Conservation (phyloP, 805 yeast species). For the Yueomyces sinensis region DNA sequence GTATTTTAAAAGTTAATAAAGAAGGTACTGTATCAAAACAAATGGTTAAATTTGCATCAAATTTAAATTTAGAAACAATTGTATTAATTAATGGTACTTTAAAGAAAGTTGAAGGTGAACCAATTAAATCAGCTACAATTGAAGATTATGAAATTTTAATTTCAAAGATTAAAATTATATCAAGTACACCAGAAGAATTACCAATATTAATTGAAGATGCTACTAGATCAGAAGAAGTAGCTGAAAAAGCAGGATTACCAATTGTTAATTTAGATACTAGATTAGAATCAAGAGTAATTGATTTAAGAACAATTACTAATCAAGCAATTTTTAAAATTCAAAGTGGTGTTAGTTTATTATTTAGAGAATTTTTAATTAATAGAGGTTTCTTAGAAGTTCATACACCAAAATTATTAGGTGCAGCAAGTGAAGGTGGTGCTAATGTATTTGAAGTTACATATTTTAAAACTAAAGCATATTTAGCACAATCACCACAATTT, state of each 20-base stretch:
- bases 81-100: slow-evolving; percentile 83
- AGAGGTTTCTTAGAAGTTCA: slow-evolving; percentile 81
- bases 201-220: slow-evolving; percentile 97
- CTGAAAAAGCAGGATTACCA: slow-evolving; percentile 83
- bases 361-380: slow-evolving; percentile 69
- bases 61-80: slow-evolving; percentile 77
- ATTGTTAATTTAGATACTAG: slow-evolving; percentile 94
- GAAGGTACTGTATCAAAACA: slow-evolving; percentile 70
- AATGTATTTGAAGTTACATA: slow-evolving; percentile 89
- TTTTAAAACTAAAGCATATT: slow-evolving; percentile 74
- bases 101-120: slow-evolving; percentile 71
- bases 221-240: slow-evolving; percentile 85
- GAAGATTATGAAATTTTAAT: slow-evolving; percentile 82
- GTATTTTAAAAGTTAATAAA: slow-evolving; percentile 62
- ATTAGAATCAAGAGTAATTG: slow-evolving; percentile 89
- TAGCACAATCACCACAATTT: slow-evolving; percentile 97
- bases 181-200: slow-evolving; percentile 82
- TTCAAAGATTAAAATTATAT: slow-evolving; percentile 57
- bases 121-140: slow-evolving; percentile 79
- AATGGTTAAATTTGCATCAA: slow-evolving; percentile 92
- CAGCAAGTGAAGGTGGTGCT: slow-evolving; percentile 97
- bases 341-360: slow-evolving; percentile 75
- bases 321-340: slow-evolving; percentile 94
- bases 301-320: slow-evolving; percentile 90
- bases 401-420: slow-evolving; percentile 89